These are phyloP conservation scores for Hawksworthiomyces lignivorus DNA, from an alignment of 2,329 filamentous ascomycete genomes.

Conservation along the genomic window DNA sequence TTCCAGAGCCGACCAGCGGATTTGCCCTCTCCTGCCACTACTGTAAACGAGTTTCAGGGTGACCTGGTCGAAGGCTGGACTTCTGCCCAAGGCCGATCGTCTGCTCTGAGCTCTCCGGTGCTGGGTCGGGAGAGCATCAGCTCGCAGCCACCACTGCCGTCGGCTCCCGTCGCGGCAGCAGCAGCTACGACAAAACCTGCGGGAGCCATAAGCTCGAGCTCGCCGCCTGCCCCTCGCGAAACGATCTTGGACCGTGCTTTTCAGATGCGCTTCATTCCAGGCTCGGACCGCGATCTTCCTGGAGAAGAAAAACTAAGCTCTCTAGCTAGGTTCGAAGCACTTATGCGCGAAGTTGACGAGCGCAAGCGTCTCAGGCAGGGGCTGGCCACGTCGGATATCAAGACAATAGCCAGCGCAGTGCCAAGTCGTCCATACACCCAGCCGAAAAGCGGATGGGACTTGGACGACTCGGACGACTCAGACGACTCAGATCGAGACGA, in stretches of 20 bases:
- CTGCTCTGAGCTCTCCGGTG: constrained; percentile 49
- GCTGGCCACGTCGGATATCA: constrained; percentile 23
- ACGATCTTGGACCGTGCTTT: constrained; percentile 62
- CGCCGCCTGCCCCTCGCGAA: constrained; percentile 49
- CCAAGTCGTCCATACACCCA: constrained; percentile 21
- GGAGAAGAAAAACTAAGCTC: constrained; percentile 59
- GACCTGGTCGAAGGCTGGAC: constrained; percentile 57
- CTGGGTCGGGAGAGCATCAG: constrained; percentile 47
- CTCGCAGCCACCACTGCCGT: constrained; percentile 33
- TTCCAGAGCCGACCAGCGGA: constrained; percentile 37
- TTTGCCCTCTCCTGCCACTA: constrained; percentile 48
- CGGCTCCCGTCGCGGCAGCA: constrained; percentile 27
- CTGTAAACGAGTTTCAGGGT: constrained; percentile 42
- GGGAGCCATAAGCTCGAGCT: constrained; percentile 33
- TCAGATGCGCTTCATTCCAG: constrained; percentile 54
- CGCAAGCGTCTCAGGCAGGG: constrained; percentile 31
- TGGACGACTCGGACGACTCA: constrained; percentile 29
- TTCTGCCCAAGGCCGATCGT: constrained; percentile 50
- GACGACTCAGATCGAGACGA: constrained; percentile 22
- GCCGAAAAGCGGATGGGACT: constrained; percentile 43
- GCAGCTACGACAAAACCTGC: constrained; percentile 22
- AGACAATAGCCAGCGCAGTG: constrained; percentile 13
- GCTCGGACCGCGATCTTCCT: constrained; percentile 44
- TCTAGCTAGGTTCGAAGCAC: constrained; percentile 55
- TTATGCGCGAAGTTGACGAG: constrained; percentile 55